Percentiles rank a stretch among this genome's conserved stretches.
These are phyloP conservation scores for Monosporascus sp. DNA, from an alignment of 2,329 filamentous ascomycete genomes.

Conservation along the genomic window DNA sequence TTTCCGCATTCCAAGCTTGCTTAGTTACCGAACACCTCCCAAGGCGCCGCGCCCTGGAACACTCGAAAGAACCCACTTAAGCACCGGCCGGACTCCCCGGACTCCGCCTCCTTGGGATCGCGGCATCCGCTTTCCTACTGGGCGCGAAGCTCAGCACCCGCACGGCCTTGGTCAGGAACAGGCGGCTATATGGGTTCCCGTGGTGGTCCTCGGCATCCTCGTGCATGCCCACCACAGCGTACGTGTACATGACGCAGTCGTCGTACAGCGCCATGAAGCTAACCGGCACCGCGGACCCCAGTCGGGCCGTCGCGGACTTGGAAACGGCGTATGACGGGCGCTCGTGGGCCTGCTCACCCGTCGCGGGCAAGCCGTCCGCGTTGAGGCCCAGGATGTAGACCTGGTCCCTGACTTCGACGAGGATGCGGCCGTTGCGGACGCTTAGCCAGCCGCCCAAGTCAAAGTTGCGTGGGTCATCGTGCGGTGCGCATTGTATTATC, in stretches of 20 bases:
- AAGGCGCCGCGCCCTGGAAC: too few species aligned
- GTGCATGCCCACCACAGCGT: constrained; percentile 17
- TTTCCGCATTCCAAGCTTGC: too few species aligned
- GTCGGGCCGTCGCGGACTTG: constrained; percentile 2
- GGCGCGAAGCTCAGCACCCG: constrained; percentile 9
- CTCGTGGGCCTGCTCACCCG: constrained; percentile 14
- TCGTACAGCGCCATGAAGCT: constrained; percentile 42
- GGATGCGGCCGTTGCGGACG: constrained; percentile 33
- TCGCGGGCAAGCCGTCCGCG: constrained; percentile 24
- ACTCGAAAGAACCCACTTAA: background rate
- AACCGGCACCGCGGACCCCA: constrained; percentile 31
- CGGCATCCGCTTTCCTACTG: too few species aligned
- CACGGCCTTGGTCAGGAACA: constrained; percentile 11
- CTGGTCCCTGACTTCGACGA: constrained; percentile 37
- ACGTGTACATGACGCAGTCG: constrained; percentile 41
- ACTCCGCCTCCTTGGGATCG: background rate
- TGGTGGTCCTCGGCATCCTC: background rate
- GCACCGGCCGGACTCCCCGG: background rate
- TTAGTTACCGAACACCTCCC: too few species aligned
- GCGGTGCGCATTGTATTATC: constrained; percentile 36
- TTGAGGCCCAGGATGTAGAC: constrained; percentile 36
- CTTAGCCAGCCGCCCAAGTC: constrained; percentile 42
- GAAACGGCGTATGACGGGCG: constrained; percentile 19
- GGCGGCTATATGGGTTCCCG: background rate
- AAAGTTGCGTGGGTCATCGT: constrained; percentile 28